Evolutionary conservation across 805 yeast species (phyloP), one percentile per base, ranked within the genome.

Genomic region (Pichia sporocuriosa): DNA sequence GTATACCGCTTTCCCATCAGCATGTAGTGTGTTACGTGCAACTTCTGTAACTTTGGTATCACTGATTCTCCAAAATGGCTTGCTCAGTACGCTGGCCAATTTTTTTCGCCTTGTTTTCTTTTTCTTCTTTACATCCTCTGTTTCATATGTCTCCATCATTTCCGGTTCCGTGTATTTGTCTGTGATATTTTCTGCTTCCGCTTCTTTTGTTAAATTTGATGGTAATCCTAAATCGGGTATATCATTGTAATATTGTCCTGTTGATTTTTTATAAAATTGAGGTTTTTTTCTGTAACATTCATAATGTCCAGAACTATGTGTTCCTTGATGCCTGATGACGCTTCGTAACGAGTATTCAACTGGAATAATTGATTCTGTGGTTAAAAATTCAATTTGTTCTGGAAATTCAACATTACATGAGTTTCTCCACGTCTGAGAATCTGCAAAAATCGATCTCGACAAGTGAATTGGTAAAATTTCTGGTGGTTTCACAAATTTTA

Each of bases 271-370:
- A 39, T 68, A 77, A 42, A 70, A 72, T 4, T 72, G 58, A 2
- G 93, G 90, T 56, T 88, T 89, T 36, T 77, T 78, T 47, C 84
- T 79, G 57, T 77, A 86, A 53, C 96, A 85, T 54, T 89, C 95
- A 57, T 88, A 89, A 56, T 89, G 97, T 1, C 97, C 97, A 33
- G 78, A 75, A 17, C 79, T 72, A 60, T 89, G 97, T 1, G 90
- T 79, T 0, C 98, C 98, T 35, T 80, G 77, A 58, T 93, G 97
- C 49, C 88, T 73, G 16, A 93, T 78, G 47, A 86, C 66, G 0
- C 96, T 83, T 47, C 72, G 74, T 28, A 93, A 67, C 45, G 67
- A 66, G 58, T 85, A 88, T 3, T 25, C 30, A 13, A 10, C 27
- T 2, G 42, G 30, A 21, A 43, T 31, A 19, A 24, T 28, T 6